phyloP scores from a whole-genome alignment of 2,329 filamentous ascomycete genomes.

The Calonectria henricotiae region DNA sequence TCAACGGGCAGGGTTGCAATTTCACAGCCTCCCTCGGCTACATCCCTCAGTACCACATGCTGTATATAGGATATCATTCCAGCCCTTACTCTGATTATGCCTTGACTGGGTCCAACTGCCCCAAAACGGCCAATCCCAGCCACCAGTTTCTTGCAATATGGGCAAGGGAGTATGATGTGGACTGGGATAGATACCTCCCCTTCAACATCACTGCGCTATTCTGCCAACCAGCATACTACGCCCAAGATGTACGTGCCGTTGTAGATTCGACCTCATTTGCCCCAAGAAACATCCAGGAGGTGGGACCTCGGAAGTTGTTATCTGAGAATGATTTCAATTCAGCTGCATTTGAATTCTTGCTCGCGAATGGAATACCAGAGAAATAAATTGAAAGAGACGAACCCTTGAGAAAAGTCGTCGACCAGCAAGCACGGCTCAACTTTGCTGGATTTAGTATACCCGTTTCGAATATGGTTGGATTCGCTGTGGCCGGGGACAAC shows the following conservation, averaged over 20 bases:
- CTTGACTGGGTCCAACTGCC: conserved; percentile 57
- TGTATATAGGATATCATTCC: conserved; percentile 64
- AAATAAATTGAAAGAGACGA: conserved; percentile 43
- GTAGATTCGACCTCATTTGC: conserved; percentile 48
- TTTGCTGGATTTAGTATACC: conserved; percentile 41
- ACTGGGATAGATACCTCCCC: neutral
- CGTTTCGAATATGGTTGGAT: conserved; percentile 56
- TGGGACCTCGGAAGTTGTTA: conserved; percentile 35
- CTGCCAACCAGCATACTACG: conserved; percentile 64
- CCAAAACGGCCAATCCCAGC: conserved; percentile 43
- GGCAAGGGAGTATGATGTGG: conserved; percentile 15
- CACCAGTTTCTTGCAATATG: conserved; percentile 61
- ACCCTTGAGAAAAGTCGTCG: conserved; percentile 46
- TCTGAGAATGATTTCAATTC: conserved; percentile 55
- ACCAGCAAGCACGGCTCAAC: conserved; percentile 49
- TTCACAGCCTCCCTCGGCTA: conserved; percentile 41
- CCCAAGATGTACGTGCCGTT: conserved; percentile 62
- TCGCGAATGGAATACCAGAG: conserved; percentile 51
- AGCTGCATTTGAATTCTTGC: conserved; percentile 56
- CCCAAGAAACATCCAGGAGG: conserved; percentile 32
- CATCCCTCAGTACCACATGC: conserved; percentile 51
- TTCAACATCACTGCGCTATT: conserved; percentile 59
- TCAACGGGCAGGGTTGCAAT: conserved; percentile 60
- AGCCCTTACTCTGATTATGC: conserved; percentile 54
- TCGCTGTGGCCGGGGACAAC: conserved; percentile 51